Evolutionary conservation across 768 basidiomycete genomes (phyloP), one percentile per base, ranked within the genome.

Genomic region (Mrakia hoshinonis): DNA sequence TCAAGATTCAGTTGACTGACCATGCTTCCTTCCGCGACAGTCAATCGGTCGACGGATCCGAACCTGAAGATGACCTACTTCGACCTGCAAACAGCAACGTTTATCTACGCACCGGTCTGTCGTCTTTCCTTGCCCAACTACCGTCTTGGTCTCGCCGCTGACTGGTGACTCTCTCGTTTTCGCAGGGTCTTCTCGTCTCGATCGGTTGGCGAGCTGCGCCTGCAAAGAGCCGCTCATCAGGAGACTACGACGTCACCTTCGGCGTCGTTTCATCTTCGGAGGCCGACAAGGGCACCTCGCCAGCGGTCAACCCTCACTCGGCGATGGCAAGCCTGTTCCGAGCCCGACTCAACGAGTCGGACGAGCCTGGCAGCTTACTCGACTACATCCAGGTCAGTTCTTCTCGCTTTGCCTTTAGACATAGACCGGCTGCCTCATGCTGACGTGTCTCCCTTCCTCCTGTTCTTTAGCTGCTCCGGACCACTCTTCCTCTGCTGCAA

Each of bases 1-100:
- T 54, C 0, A 26, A 15, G 29, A 20, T 60, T 31, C 31, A 38
- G 3, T 31, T 61, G 58, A 61, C n/a, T 22, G 24, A 31, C 64
- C 15, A 31, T 61, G 31, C 22, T 38, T 47, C 20, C n/a, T 34
- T 70, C 4, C 54, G 65, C 22, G 62, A 4, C 69, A 91, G 92
- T 94, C 49, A 89, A 88, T 6, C 87, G 89, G 77, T 89, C 94
- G 87, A 85, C 89, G 20, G 87, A 87, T 74, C 83, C 84, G 72
- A 85, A 84, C 71, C 82, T 95, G 24, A 85, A 85, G n/a, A 81
- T 95, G 65, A 83, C 93, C 71, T 91, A 90, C 4, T 95, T 95
- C 78, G 91, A 95, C 79, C 81, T 95, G 20, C 91, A 91, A 76
- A 92, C 91, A 0, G 92, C 93, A n/a, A 88, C 92, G 76, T 89